Percentiles rank a stretch among this genome's conserved stretches.
Conservation (phyloP, 2,329 filamentous ascomycete genomes). For the Boeremia exigua region DNA sequence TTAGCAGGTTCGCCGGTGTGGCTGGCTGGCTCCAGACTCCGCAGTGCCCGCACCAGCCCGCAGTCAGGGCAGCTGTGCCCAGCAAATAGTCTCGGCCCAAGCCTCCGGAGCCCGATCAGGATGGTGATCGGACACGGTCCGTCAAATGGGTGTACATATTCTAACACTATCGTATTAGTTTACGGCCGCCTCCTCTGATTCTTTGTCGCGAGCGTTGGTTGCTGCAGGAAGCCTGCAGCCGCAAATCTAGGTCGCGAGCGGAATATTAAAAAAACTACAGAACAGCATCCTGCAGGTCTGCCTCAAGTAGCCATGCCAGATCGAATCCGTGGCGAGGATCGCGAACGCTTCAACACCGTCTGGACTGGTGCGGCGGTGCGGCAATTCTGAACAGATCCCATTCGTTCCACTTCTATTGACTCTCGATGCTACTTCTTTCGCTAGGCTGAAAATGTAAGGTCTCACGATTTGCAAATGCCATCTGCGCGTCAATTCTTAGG, state of each 20-base stretch:
- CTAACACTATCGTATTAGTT: neutral
- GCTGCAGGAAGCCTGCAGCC: neutral
- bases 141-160: neutral
- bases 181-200: neutral
- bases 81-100: conserved; percentile 9
- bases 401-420: neutral
- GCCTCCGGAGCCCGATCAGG: neutral
- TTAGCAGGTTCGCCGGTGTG: conserved; percentile 6
- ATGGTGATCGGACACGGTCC: neutral
- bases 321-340: conserved; percentile 14
- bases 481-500: neutral
- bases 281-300: neutral
- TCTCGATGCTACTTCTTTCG: neutral
- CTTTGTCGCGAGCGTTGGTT: neutral
- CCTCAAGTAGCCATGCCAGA: neutral
- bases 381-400: neutral
- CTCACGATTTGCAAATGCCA: conserved; percentile 1
- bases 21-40: conserved; percentile 9
- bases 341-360: neutral
- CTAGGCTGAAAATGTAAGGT: neutral
- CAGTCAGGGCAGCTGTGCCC: conserved; percentile 1
- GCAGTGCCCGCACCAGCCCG: neutral
- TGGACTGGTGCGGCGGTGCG: conserved; percentile 3
- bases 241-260: neutral
- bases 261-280: neutral